Conservation (phyloP, 768 basidiomycete genomes). For the Podaxis sp. region DNA sequence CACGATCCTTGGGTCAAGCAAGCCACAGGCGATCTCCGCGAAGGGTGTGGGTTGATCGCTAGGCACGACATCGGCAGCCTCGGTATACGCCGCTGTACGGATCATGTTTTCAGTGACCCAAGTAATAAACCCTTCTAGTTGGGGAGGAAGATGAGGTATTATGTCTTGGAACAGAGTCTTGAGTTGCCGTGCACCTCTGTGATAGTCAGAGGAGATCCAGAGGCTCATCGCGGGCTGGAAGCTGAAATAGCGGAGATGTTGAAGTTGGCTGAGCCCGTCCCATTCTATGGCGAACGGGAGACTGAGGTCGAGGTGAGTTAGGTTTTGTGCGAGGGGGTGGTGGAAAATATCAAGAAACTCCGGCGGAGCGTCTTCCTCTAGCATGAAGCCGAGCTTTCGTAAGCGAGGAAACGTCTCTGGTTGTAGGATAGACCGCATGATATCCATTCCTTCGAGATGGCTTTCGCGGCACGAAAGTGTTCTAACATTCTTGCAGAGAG, state of each 20-base stretch:
- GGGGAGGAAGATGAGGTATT: background rate
- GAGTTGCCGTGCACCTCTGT: background rate
- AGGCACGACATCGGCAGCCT: background rate
- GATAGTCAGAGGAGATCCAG: background rate
- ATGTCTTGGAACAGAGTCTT: background rate
- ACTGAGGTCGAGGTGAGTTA: background rate
- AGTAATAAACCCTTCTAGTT: no score
- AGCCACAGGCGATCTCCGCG: background rate
- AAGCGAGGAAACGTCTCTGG: background rate
- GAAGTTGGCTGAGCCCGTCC: background rate
- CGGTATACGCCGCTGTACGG: background rate
- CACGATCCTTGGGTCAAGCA: background rate
- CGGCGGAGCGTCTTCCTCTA: background rate
- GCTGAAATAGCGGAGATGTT: background rate
- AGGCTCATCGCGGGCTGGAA: background rate
- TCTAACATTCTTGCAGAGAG: background rate
- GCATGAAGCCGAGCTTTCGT: background rate
- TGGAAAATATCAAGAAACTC: background rate
- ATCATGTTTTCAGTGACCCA: no score
- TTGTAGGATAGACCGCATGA: background rate
- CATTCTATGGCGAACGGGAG: background rate
- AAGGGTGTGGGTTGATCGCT: background rate
- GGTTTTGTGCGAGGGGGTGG: background rate
- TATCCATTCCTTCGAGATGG: no score
- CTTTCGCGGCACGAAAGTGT: background rate